Conservation (phyloP, 2,329 filamentous ascomycete species). For the Thelonectria olida region DNA sequence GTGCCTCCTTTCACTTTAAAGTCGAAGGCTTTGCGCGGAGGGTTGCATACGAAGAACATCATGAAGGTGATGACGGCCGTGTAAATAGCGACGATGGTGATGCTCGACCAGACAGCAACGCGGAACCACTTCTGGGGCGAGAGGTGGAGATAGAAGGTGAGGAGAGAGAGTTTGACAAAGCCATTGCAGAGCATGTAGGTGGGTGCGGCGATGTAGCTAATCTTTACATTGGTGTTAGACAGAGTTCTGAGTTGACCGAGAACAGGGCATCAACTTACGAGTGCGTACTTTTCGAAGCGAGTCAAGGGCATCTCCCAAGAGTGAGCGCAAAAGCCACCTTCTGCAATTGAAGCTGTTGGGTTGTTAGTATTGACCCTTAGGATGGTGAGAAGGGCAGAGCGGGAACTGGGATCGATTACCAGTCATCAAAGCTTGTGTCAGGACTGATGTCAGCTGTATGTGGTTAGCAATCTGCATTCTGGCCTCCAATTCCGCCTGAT, state of each 20-base stretch:
- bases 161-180: conserved; percentile 48
- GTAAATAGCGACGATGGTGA: conserved; percentile 43
- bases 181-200: conserved; percentile 47
- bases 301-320: conserved; percentile 37
- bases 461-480: background rate
- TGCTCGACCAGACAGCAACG: conserved; percentile 39
- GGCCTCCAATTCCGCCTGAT: background rate
- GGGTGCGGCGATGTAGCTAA: conserved; percentile 36
- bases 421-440: conserved; percentile 29
- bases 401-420: conserved; percentile 7
- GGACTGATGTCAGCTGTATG: conserved; percentile 18
- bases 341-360: conserved; percentile 21
- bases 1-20: conserved; percentile 36
- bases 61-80: conserved; percentile 38
- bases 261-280: conserved; percentile 21
- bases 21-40: conserved; percentile 36
- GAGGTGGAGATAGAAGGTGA: conserved; percentile 48
- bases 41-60: conserved; percentile 37
- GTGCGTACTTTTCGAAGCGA: conserved; percentile 27
- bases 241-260: no score
- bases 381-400: background rate
- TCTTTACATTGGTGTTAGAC: conserved; percentile 16
- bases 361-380: background rate
- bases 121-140: conserved; percentile 47
- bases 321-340: conserved; percentile 32